A percentile compares a stretch with the other conserved stretches of the same genome.
phyloP scores from a whole-genome alignment of 1,284 basidiomycete species.

The Tilletia walkeri region DNA sequence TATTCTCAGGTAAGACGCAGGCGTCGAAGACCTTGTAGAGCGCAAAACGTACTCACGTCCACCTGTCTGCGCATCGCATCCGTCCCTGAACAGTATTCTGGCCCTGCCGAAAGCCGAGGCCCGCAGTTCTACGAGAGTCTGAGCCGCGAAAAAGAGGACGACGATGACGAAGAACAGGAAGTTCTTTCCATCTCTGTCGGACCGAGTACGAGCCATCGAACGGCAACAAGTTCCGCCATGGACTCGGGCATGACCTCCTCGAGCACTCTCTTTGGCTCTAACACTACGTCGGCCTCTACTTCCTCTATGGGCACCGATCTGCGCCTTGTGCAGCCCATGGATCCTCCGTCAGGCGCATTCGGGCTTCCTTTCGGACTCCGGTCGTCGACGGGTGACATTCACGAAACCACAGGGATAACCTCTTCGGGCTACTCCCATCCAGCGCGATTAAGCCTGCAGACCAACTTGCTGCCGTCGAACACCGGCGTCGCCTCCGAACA shows the following conservation, averaged over 20 bases:
- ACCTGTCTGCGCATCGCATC: not conserved
- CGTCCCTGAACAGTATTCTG: not conserved
- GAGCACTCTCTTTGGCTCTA: not conserved
- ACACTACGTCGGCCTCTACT: not conserved
- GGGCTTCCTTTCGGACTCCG: not conserved
- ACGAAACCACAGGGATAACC: not conserved
- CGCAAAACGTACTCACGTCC: too few relatives aligned
- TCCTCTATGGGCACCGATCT: not conserved
- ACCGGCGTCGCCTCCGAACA: not conserved
- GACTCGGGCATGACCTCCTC: not conserved
- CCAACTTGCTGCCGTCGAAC: not conserved
- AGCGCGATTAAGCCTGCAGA: not conserved
- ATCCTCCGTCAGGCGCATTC: constrained; percentile 8
- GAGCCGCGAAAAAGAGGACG: constrained; percentile 4
- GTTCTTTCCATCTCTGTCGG: not conserved
- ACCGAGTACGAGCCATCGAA: not conserved
- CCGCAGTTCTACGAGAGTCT: constrained; percentile 10
- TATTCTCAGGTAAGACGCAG: constrained; percentile 33
- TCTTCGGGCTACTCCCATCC: not conserved
- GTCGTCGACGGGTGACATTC: not conserved
- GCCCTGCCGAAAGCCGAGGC: not conserved
- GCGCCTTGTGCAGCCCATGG: constrained; percentile 5
- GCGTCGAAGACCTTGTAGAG: not conserved
- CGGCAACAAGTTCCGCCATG: not conserved
- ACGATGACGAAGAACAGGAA: constrained; percentile 3